Conservation (phyloP, 768 basidiomycete genomes). For the Psilocybe azurescens region DNA sequence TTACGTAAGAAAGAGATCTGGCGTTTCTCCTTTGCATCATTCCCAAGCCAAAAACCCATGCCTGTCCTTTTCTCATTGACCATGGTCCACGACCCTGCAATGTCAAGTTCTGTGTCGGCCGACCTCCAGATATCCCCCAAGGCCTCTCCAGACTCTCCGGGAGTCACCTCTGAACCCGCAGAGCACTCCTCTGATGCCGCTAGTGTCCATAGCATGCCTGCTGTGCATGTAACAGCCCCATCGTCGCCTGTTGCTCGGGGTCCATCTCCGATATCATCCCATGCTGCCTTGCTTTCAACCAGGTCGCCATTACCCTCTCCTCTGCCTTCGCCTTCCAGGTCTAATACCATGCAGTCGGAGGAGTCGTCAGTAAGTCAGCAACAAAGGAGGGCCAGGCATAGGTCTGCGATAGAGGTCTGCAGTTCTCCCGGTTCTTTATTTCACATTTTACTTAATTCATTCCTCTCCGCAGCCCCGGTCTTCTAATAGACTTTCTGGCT, state of each 20-base stretch:
- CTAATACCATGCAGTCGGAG: slow-evolving; percentile 30
- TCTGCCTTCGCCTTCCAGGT: slow-evolving; percentile 35
- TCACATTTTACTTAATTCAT: slow-evolving; percentile 10
- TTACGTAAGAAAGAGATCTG: slow-evolving; percentile 13
- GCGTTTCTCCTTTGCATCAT: slow-evolving; percentile 3
- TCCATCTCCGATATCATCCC: slow-evolving; percentile 32
- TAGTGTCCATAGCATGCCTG: slow-evolving; percentile 67
- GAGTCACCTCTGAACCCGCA: background rate
- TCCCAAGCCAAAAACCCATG: slow-evolving; percentile 4
- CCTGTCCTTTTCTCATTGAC: slow-evolving; percentile 1
- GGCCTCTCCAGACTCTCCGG: background rate
- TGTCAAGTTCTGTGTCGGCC: background rate
- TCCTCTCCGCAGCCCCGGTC: slow-evolving; percentile 51
- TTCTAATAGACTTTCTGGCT: slow-evolving; percentile 83
- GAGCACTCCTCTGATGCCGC: slow-evolving; percentile 51
- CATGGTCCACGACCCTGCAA: background rate
- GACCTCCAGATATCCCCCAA: background rate
- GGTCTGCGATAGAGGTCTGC: slow-evolving; percentile 66
- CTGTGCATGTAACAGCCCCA: slow-evolving; percentile 52
- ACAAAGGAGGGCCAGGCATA: slow-evolving; percentile 49
- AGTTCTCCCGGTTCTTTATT: slow-evolving; percentile 3
- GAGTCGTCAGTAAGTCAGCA: slow-evolving; percentile 33
- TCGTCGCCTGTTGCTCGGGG: slow-evolving; percentile 31
- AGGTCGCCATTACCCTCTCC: slow-evolving; percentile 25
- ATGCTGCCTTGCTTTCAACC: slow-evolving; percentile 12